A percentile compares a stretch with the other conserved stretches of the same genome.
phyloP scores from a whole-genome alignment of 1,139 yeast species.

The Geotrichum candidum region DNA sequence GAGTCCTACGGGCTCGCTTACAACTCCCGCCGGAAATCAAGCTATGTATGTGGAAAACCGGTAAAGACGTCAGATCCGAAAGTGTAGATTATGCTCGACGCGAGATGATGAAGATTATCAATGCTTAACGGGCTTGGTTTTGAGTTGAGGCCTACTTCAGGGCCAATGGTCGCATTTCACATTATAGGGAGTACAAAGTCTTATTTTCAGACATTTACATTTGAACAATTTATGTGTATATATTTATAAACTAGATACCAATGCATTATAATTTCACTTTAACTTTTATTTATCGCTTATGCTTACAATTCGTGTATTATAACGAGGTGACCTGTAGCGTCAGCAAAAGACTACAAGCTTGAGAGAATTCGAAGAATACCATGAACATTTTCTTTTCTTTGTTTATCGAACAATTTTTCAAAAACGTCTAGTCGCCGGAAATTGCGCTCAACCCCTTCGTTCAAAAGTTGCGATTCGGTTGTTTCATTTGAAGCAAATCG shows the following conservation, averaged over 20 bases:
- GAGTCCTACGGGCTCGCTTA: constrained; percentile 36
- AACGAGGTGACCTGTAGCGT: background rate
- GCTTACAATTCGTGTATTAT: background rate
- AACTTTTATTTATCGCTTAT: no score
- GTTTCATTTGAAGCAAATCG: background rate
- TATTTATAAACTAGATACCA: background rate
- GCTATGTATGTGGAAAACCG: constrained; percentile 34
- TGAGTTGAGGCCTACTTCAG: background rate
- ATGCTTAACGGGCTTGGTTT: background rate
- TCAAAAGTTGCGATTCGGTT: background rate
- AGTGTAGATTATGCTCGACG: background rate
- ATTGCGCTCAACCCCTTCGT: background rate
- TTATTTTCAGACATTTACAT: no score
- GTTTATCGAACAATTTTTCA: constrained; percentile 2
- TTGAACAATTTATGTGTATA: background rate
- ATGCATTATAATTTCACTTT: background rate
- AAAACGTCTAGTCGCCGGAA: constrained; percentile 1
- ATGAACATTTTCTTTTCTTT: background rate
- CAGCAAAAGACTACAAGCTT: background rate
- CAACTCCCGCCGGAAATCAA: constrained; percentile 30
- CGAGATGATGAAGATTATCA: background rate
- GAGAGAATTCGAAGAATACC: background rate
- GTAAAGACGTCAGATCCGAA: constrained; percentile 26
- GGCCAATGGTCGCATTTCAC: background rate
- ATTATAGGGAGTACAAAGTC: background rate